Evolutionary conservation across 257 asterid species (phyloP).

Genomic region (Forsythia viridissima): DNA sequence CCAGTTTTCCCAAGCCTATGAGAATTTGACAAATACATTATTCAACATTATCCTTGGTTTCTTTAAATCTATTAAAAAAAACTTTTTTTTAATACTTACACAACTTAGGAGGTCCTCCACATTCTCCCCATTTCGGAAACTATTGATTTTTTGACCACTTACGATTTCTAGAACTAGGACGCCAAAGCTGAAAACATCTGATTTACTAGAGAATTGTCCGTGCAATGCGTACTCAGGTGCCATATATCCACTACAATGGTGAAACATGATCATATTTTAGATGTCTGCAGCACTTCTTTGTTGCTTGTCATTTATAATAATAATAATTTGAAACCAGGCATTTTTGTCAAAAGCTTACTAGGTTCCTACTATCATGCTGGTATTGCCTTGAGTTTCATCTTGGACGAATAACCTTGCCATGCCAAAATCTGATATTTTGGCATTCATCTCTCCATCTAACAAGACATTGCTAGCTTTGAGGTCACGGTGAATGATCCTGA

Average conservation of each 20-base stretch:
- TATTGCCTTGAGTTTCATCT: constrained; percentile 42
- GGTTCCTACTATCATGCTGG: constrained; percentile 49
- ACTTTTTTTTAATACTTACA: constrained; percentile 27
- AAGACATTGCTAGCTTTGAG: constrained; percentile 45
- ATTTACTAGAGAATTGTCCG: constrained; percentile 43
- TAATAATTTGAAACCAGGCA: too few species aligned
- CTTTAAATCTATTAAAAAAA: neutral
- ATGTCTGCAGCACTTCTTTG: too few species aligned
- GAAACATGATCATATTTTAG: too few species aligned
- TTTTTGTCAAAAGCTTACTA: constrained; percentile 32
- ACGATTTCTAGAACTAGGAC: constrained; percentile 51
- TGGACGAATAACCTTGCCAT: constrained; percentile 44
- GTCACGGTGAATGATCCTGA: constrained; percentile 50
- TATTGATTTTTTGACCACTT: constrained; percentile 32
- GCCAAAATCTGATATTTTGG: constrained; percentile 63
- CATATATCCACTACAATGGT: constrained; percentile 26
- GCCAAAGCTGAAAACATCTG: constrained; percentile 55
- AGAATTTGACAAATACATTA: neutral
- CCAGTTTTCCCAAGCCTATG: constrained; percentile 30
- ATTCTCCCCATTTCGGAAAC: constrained; percentile 15
- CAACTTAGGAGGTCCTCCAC: constrained; percentile 29
- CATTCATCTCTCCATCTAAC: constrained; percentile 44
- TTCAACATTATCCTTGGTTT: neutral
- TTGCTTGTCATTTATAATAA: too few species aligned
- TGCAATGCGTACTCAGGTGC: constrained; percentile 42